Evolutionary conservation across 2,329 filamentous ascomycete genomes (phyloP).

Genomic region (Lachnellula subtilissima): DNA sequence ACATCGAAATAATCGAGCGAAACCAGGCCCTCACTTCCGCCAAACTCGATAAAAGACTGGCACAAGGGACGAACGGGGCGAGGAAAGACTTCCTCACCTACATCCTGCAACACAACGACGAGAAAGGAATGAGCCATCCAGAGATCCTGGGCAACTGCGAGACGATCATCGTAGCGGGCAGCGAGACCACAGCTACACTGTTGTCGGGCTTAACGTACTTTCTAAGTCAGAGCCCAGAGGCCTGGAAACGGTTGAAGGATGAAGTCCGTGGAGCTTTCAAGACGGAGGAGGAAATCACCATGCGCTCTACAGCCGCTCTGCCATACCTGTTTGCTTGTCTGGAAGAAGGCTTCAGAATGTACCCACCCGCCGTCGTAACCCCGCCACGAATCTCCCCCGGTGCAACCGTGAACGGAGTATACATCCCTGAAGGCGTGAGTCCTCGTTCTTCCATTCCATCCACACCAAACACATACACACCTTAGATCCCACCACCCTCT

Average conservation of each 20-base stretch:
- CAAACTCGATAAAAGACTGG: not conserved
- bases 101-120: conserved; percentile 11
- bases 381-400: not conserved
- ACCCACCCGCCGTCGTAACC: not conserved
- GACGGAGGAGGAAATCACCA: conserved; percentile 35
- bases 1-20: not conserved
- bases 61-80: not conserved
- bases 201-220: conserved; percentile 23
- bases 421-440: not conserved
- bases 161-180: conserved; percentile 22
- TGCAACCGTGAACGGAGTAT: not conserved
- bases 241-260: conserved; percentile 28
- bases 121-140: conserved; percentile 5
- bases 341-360: not conserved
- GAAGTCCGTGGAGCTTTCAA: conserved; percentile 39
- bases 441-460: not conserved
- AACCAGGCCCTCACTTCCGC: not conserved
- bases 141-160: conserved; percentile 8
- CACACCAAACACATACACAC: not conserved
- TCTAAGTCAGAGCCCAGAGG: conserved; percentile 30
- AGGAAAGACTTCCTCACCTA: conserved; percentile 32
- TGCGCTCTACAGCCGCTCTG: not conserved
- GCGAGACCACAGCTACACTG: conserved; percentile 23
- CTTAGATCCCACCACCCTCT: not conserved
- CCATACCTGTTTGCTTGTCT: not conserved